Evolutionary conservation across 176 grass and related monocot species (phyloP).

Genomic region (Oryza glumipatula): DNA sequence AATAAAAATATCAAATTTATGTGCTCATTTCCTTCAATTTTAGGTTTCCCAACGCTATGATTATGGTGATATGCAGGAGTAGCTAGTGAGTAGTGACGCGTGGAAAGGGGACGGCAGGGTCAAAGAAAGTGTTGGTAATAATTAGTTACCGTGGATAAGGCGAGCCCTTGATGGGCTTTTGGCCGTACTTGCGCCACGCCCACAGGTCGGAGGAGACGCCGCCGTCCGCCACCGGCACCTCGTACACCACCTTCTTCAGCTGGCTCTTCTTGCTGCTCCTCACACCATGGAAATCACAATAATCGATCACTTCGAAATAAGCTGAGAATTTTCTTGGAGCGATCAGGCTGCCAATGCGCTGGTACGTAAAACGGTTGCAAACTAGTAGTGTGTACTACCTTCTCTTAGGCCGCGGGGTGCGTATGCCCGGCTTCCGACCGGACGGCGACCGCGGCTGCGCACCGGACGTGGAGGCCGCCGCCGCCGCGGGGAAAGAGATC

Average conservation of each 20-base stretch:
- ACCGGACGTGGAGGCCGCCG: conserved; percentile 29
- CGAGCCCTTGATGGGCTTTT: conserved; percentile 99
- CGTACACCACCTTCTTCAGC: conserved; percentile 82
- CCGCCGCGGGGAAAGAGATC: conserved; percentile 49
- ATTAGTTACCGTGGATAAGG: conserved; percentile 85
- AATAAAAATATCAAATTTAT: not conserved
- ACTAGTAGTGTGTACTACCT: conserved; percentile 28
- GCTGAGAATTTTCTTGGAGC: not conserved
- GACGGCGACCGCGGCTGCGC: conserved; percentile 2
- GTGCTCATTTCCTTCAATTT: not conserved
- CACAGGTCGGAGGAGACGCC: conserved; percentile 75
- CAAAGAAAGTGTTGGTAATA: not conserved
- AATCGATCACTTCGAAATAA: not conserved
- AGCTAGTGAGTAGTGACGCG: conserved; percentile 11
- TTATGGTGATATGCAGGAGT: not conserved
- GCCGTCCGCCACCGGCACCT: conserved; percentile 75
- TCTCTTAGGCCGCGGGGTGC: conserved; percentile 49
- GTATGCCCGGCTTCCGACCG: conserved; percentile 44
- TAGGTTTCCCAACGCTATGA: not conserved
- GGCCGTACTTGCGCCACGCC: conserved; percentile 99
- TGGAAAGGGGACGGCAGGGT: conserved; percentile 27
- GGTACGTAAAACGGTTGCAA: not conserved
- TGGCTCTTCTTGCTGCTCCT: conserved; percentile 81
- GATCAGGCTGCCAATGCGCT: too few species aligned
- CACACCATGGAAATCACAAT: not conserved